Percentiles rank a stretch among this genome's conserved stretches.
Evolutionary conservation across 208 protist species (phyloP).

Genomic region (Acanthamoeba quina): DNA sequence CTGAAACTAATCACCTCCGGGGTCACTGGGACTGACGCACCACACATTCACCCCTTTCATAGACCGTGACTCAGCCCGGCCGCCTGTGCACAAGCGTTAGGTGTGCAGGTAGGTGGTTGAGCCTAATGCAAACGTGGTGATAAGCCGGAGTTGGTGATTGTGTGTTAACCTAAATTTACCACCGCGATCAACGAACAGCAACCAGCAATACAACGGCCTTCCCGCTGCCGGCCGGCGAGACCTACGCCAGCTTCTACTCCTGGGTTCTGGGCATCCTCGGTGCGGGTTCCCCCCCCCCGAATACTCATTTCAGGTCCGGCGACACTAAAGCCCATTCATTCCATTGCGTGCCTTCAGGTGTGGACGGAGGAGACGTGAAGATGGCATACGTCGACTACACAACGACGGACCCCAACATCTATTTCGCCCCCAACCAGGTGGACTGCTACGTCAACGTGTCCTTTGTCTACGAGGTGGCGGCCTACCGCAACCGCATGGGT

Average conservation of each 20-base stretch:
- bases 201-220: neutral
- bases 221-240: neutral
- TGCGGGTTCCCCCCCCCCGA: neutral
- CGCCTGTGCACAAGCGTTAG: too few relatives aligned
- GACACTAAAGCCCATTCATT: neutral
- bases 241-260: neutral
- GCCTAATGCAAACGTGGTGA: too few relatives aligned
- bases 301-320: neutral
- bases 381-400: neutral
- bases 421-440: neutral
- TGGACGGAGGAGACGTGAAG: neutral
- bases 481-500: neutral
- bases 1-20: too few relatives aligned
- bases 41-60: too few relatives aligned
- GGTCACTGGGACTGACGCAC: too few relatives aligned
- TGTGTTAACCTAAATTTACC: too few relatives aligned
- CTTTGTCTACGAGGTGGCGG: neutral
- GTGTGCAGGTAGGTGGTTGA: too few relatives aligned
- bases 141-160: too few relatives aligned
- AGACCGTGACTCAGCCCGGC: too few relatives aligned
- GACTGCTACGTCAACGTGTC: neutral
- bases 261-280: neutral
- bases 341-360: neutral
- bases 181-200: too few relatives aligned
- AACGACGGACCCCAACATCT: neutral